These are phyloP conservation scores for Yarrowia alimentaria DNA, from an alignment of 805 yeast genomes.

Conservation along the genomic window DNA sequence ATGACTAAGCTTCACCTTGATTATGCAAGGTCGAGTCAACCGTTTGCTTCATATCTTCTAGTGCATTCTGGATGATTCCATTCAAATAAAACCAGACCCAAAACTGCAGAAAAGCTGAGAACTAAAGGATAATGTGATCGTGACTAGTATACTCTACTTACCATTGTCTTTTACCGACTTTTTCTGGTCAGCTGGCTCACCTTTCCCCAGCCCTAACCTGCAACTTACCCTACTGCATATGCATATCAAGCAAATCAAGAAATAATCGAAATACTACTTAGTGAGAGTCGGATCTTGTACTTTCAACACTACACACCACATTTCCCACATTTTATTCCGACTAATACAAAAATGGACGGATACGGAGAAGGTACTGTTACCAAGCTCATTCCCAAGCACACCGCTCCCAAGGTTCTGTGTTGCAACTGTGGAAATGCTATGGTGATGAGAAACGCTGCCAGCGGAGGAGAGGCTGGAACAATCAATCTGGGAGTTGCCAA, in stretches of 20 bases:
- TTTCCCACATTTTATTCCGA: not conserved
- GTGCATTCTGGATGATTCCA: too few species aligned
- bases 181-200: too few species aligned
- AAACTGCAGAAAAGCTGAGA: too few species aligned
- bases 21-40: constrained; percentile 24
- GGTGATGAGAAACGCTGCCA: constrained; percentile 45
- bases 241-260: constrained; percentile 16
- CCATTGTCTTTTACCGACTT: too few species aligned
- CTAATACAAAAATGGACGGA: not conserved
- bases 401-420: constrained; percentile 80
- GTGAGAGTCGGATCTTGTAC: too few species aligned
- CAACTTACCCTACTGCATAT: constrained; percentile 23
- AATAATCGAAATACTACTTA: too few species aligned
- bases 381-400: constrained; percentile 40
- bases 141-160: too few species aligned
- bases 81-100: too few species aligned
- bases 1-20: constrained; percentile 22
- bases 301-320: too few species aligned
- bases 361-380: constrained; percentile 24
- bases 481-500: constrained; percentile 50
- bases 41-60: too few species aligned
- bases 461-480: constrained; percentile 1
- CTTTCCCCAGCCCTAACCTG: not conserved
- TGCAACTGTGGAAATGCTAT: constrained; percentile 96
- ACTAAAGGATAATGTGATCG: too few species aligned